These are phyloP conservation scores for Solanum lycopersicoides DNA, from an alignment of 257 asterid species.

Conservation along the genomic window DNA sequence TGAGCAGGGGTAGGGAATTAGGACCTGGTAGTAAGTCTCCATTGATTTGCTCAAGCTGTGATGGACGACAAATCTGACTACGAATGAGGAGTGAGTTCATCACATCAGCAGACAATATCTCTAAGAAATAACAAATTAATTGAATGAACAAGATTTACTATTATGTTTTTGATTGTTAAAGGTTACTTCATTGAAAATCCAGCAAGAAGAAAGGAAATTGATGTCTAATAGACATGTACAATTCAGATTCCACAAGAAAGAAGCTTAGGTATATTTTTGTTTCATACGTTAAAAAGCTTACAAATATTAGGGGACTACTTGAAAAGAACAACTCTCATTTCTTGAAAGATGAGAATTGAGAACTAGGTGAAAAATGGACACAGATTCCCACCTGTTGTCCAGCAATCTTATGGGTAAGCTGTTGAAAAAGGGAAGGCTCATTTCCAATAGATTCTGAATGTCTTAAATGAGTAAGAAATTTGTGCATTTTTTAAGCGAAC, in stretches of 20 bases:
- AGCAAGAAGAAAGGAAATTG: not conserved
- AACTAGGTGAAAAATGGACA: not conserved
- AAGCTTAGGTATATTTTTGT: not conserved
- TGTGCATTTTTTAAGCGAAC: not conserved
- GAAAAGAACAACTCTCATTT: not conserved
- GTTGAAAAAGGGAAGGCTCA: not conserved
- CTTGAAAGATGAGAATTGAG: not conserved
- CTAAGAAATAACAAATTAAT: not conserved
- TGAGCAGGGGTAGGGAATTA: slow-evolving; percentile 3
- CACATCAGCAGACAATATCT: not conserved
- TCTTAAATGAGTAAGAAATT: not conserved
- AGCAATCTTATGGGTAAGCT: not conserved
- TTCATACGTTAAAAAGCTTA: not conserved
- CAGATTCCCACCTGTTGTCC: not conserved
- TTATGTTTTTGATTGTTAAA: not conserved
- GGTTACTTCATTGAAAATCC: not conserved
- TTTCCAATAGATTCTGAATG: not conserved
- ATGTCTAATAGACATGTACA: not conserved
- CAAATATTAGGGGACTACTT: not conserved
- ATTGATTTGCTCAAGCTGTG: slow-evolving; percentile 98
- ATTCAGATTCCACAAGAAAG: not conserved
- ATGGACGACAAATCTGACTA: slow-evolving; percentile 97
- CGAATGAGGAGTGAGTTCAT: slow-evolving; percentile 3
- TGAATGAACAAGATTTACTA: not conserved
- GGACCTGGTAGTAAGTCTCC: slow-evolving; percentile 98